Conservation (phyloP, 2,329 filamentous ascomycete genomes). For the Pestalotiopsis sp. region DNA sequence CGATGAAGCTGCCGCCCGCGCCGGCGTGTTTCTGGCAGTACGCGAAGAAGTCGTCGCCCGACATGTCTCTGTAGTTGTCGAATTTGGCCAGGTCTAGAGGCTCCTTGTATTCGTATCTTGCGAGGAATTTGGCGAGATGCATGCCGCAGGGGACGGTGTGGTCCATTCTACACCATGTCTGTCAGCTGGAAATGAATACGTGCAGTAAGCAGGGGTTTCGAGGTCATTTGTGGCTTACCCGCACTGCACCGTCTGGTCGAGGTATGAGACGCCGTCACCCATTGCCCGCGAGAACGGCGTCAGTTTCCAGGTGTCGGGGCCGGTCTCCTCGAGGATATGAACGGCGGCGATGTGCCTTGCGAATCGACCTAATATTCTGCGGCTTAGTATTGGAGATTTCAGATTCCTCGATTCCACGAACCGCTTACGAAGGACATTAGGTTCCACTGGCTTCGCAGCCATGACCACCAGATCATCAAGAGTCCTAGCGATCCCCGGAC, state of each 20-base stretch:
- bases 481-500: conserved; percentile 18
- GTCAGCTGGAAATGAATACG: not conserved
- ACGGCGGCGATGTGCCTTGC: conserved; percentile 25
- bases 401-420: not conserved
- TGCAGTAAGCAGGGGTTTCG: not conserved
- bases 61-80: conserved; percentile 20
- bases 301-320: conserved; percentile 25
- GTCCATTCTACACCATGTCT: conserved; percentile 9
- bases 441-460: conserved; percentile 17
- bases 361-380: conserved; percentile 21
- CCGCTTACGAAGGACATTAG: conserved; percentile 23
- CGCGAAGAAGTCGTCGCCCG: conserved; percentile 24
- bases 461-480: conserved; percentile 19
- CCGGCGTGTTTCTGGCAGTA: conserved; percentile 18
- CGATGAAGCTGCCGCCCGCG: conserved; percentile 23
- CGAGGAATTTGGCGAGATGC: conserved; percentile 23
- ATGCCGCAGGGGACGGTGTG: conserved; percentile 17
- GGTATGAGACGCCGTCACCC: conserved; percentile 23
- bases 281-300: conserved; percentile 27
- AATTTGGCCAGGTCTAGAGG: conserved; percentile 20
- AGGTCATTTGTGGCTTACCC: conserved; percentile 3
- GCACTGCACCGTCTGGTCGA: conserved; percentile 23
- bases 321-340: conserved; percentile 24
- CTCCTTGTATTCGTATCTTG: conserved; percentile 24
- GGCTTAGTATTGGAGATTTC: not conserved